Base-by-base conservation (phyloP, 352 stramenopile species). In the Peronospora tabacina region DNA sequence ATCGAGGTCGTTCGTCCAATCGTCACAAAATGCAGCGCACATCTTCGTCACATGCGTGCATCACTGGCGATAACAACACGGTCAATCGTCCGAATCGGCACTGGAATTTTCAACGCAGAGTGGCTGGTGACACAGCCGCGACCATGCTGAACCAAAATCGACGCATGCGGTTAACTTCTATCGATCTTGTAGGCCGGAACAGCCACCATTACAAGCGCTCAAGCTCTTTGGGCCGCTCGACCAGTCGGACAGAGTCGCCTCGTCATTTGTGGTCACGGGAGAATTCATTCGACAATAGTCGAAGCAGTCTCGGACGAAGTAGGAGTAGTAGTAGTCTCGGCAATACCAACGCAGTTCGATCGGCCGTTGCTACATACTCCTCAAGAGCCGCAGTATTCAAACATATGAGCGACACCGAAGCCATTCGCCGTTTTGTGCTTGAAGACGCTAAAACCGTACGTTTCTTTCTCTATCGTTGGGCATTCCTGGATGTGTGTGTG, bases 381-480 rank as follows among this genome's bases (percentile, higher is more conserved):
- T 38, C 54, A 34, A 20, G 49, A 20, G 33, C 49, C 35, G 50
- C 48, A 15, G 46, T 73, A 58, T 69, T 61, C 22, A 26, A 26
- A 53, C 57, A 58, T 34, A 37, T 90, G 42, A 86, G 70, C 49
- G 75, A 87, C 49, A 77, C 75, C 5, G 79, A 90, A 52, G 45
- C 61, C 19, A 73, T 87, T 50, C 75, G 79, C 13, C 64, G 79
- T 16, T 80, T 72, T 46, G 63, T 87, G 16, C 50, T 86, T 19
- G 52, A 74, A 37, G 79, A 90, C 38, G 61, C 86, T 41, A 90
- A 90, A 59, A 63, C 70, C 40, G 79, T 87, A 63, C 45, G 62
- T 35, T 2, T 9, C 7, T 10, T 16, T 44, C 10, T 32, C 15
- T 41, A 7, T 34, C 4, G 17, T 32, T 10, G 17, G 9, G 13